phyloP scores from a whole-genome alignment of 345 rosid species.

The Clausena lansium region DNA sequence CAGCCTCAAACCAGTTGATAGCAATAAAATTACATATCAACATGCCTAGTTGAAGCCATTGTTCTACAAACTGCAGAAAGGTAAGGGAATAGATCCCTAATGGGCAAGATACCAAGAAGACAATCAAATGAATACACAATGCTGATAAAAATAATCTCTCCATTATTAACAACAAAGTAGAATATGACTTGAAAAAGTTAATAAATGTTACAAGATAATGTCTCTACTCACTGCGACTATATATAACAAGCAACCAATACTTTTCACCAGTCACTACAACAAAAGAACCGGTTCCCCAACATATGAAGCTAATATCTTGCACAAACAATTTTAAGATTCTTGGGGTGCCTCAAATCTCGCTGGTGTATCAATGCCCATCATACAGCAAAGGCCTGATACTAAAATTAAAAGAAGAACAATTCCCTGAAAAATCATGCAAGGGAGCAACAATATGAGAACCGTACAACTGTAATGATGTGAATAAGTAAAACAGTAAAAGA shows the following conservation, averaged over 20 bases:
- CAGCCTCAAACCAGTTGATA: not conserved
- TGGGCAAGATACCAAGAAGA: not conserved
- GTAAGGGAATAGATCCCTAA: not conserved
- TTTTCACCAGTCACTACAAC: constrained; percentile 14
- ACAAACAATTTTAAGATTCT: constrained; percentile 54
- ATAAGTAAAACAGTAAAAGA: not conserved
- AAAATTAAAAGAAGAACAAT: constrained; percentile 81
- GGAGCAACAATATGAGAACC: constrained; percentile 22
- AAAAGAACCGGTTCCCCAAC: constrained; percentile 12
- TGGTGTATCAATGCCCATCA: constrained; percentile 97
- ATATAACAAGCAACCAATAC: constrained; percentile 30
- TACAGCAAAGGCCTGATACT: constrained; percentile 90
- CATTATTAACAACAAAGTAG: constrained; percentile 18
- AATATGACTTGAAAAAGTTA: not conserved
- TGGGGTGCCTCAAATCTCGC: constrained; percentile 93
- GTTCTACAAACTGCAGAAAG: not conserved
- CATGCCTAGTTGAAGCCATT: not conserved
- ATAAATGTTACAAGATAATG: constrained; percentile 19
- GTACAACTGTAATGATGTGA: not conserved
- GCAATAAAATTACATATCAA: not conserved
- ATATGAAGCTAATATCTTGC: constrained; percentile 15
- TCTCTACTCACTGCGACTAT: constrained; percentile 17
- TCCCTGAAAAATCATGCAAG: constrained; percentile 58
- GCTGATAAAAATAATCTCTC: constrained; percentile 6
- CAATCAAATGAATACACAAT: not conserved